phyloP scores from a whole-genome alignment of 176 grass and related monocot genomes.

The Carex littledalei region DNA sequence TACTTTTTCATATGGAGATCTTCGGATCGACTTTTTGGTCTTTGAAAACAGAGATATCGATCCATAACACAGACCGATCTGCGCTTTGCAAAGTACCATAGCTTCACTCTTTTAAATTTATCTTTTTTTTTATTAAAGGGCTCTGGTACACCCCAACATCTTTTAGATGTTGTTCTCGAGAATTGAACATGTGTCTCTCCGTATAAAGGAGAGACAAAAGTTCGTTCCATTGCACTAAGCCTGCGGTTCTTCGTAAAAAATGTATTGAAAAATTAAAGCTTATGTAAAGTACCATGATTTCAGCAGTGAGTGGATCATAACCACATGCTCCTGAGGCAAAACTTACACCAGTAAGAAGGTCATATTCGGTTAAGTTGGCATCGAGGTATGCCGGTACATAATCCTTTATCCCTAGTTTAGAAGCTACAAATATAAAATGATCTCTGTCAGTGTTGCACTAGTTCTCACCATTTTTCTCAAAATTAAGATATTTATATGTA shows the following conservation, averaged over 20 bases:
- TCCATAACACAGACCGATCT: too few relatives aligned
- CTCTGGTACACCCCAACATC: too few relatives aligned
- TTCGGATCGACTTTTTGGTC: too few relatives aligned
- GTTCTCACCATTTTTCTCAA: not conserved
- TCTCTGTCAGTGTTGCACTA: not conserved
- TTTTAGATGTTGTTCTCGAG: too few relatives aligned
- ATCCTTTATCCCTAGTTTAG: conserved; percentile 55
- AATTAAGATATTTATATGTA: not conserved
- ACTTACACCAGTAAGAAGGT: conserved; percentile 83
- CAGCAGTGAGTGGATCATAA: conserved; percentile 65
- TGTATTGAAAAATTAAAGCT: not conserved
- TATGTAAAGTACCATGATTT: conserved; percentile 39
- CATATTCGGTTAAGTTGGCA: conserved; percentile 47
- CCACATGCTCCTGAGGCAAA: conserved; percentile 78
- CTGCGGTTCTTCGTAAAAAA: not conserved
- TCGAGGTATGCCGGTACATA: conserved; percentile 71
- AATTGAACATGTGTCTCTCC: too few relatives aligned
- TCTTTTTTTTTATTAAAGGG: too few relatives aligned
- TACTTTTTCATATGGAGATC: too few relatives aligned
- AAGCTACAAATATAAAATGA: conserved; percentile 32
- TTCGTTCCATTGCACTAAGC: too few relatives aligned
- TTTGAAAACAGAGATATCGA: too few relatives aligned
- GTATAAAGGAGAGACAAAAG: too few relatives aligned
- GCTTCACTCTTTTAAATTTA: too few relatives aligned
- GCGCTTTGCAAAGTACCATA: too few relatives aligned